Evolutionary conservation across 352 stramenopile genomes (phyloP), one percentile per base, ranked within the genome.

Genomic region (Globisporangium yorkense): DNA sequence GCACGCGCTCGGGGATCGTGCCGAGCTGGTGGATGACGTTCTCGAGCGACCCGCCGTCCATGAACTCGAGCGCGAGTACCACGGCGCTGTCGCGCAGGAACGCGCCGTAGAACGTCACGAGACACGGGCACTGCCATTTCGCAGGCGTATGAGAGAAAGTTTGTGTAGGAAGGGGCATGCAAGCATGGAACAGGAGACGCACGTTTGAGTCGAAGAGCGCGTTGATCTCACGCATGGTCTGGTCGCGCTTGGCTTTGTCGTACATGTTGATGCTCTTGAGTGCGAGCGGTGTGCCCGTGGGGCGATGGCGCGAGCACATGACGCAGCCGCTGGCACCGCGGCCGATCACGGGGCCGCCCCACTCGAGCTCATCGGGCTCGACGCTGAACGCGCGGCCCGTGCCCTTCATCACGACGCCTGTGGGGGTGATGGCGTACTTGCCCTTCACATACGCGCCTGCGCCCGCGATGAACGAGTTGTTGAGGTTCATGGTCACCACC

Each of bases 11-110:
- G 0, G 87, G 77, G 33, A 97, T 90, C 5, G 70, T 70, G 12
- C 87, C 88, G 12, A 95, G 65, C 51, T 94, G 69, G 35, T 85
- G 62, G 43, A 97, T 78, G 27, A 97, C 83, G 59, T 96, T 96
- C 60, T 88, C 75, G 3, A 98, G 62, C n/a, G 88, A 96, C 0
- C 90, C 92, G 48, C 92, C 84, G 59, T 98, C 89, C 92, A 98
- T 97, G 72, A 96, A 97, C 70, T 98, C 92, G 31, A 97, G 82
- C 35, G 86, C 89, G 39, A 97, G 77, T 51, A 94, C 88, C 51
- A 97, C 87, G 2, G 85, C 77, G n/a, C 86, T 84, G 56, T 97
- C 88, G 27, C 84, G 74, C 31, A 96, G 77, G 61, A 97, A 97
- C 6, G 90, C 89, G 13, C 90, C 90, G 65, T 93, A 96, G 65